phyloP scores from a whole-genome alignment of 805 yeast genomes.

The Barnettozyma vustinii region DNA sequence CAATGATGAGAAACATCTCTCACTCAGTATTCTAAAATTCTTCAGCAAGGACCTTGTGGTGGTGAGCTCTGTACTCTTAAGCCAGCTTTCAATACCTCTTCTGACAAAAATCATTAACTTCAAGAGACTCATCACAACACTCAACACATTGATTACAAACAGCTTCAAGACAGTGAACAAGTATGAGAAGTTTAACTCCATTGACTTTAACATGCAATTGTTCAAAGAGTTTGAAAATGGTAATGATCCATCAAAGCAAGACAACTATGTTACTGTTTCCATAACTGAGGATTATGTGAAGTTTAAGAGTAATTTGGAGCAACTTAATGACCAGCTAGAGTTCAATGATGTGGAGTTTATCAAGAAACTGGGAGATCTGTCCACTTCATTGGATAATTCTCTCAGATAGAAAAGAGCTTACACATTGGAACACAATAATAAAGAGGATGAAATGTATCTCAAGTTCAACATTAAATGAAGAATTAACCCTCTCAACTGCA shows the following conservation, averaged over 20 bases:
- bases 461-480: too few species aligned
- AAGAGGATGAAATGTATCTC: too few species aligned
- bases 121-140: background rate
- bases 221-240: constrained; percentile 9
- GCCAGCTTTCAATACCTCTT: background rate
- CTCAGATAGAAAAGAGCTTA: background rate
- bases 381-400: background rate
- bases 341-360: background rate
- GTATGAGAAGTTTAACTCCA: constrained; percentile 6
- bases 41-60: constrained; percentile 1
- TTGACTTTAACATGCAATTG: constrained; percentile 4
- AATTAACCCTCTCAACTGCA: too few species aligned
- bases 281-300: constrained; percentile 7
- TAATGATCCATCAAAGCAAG: background rate
- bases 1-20: background rate
- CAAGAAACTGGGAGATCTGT: background rate
- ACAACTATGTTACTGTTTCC: constrained; percentile 5
- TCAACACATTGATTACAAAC: background rate
- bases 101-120: constrained; percentile 2
- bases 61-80: background rate
- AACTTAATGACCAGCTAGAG: background rate
- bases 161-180: constrained; percentile 3
- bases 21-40: constrained; percentile 6
- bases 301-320: constrained; percentile 4
- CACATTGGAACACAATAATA: too few species aligned